A percentile compares a stretch with the other conserved stretches of the same genome.
Evolutionary conservation across 83 land plant genomes (phyloP).

Genomic region (Picea abies): DNA sequence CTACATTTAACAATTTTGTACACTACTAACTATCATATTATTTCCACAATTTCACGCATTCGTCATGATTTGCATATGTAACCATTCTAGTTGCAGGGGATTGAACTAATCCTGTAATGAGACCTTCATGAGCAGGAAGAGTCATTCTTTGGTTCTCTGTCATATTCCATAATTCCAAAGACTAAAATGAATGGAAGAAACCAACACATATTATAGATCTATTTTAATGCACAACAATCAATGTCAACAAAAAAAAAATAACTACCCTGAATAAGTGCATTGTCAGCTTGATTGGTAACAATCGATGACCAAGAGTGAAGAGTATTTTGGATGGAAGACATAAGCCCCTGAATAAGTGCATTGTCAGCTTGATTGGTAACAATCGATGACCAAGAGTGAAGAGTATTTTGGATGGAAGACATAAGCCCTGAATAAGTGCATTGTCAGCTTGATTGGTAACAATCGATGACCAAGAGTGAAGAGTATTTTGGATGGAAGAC

Average conservation of each 20-base stretch:
- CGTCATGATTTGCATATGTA: slow-evolving; percentile 79
- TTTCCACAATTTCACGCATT: no score
- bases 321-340: slow-evolving; percentile 69
- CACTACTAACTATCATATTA: no score
- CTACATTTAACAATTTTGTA: no score
- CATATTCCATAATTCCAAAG: slow-evolving; percentile 90
- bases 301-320: slow-evolving; percentile 57
- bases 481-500: slow-evolving; percentile 71
- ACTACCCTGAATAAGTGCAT: no score
- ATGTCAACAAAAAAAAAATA: no score
- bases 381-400: slow-evolving; percentile 57
- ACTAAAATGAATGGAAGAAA: slow-evolving; percentile 34
- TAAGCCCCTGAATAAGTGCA: slow-evolving; percentile 26
- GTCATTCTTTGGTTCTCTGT: slow-evolving; percentile 78
- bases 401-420: slow-evolving; percentile 71
- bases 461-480: slow-evolving; percentile 57
- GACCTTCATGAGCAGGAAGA: slow-evolving; percentile 74
- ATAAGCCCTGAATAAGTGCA: slow-evolving; percentile 27
- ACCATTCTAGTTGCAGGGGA: slow-evolving; percentile 75
- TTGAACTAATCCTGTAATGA: slow-evolving; percentile 77
- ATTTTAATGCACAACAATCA: not conserved
- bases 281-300: slow-evolving; percentile 54
- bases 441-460: slow-evolving; percentile 51
- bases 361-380: slow-evolving; percentile 51
- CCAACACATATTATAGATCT: not conserved